These are phyloP conservation scores for Aspergillus fischeri DNA, from an alignment of 2,329 filamentous ascomycete genomes.

Conservation along the genomic window DNA sequence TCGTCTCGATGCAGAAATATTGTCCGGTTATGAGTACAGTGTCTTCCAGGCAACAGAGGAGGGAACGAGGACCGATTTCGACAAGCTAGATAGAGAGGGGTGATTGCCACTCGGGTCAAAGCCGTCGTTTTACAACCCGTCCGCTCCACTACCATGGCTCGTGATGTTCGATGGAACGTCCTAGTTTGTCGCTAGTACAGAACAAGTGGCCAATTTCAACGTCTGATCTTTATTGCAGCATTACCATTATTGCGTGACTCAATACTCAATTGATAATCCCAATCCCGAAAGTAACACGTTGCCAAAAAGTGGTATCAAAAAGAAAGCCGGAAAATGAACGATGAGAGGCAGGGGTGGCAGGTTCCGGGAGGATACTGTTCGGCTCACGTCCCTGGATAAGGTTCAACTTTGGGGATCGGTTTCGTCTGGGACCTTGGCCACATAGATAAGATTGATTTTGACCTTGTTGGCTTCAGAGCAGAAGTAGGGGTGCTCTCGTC, in stretches of 20 bases:
- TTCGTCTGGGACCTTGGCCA: constrained; percentile 24
- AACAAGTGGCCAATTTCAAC: constrained; percentile 10
- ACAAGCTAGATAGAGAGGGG: not conserved
- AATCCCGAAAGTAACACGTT: not conserved
- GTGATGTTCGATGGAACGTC: constrained; percentile 2
- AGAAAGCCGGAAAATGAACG: not conserved
- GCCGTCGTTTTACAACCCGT: not conserved
- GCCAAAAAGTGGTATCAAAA: constrained; percentile 3
- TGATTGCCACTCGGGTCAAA: not conserved
- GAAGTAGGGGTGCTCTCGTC: constrained; percentile 1
- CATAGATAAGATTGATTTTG: constrained; percentile 28
- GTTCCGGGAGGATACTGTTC: constrained; percentile 1
- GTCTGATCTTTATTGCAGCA: not conserved
- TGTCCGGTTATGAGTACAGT: no score
- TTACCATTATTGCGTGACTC: not conserved
- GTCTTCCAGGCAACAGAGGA: not conserved
- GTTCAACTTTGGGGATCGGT: constrained; percentile 22
- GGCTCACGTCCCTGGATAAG: constrained; percentile 36
- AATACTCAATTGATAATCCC: not conserved
- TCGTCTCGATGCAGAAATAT: not conserved
- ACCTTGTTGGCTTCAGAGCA: constrained; percentile 22
- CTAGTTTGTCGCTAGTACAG: constrained; percentile 1
- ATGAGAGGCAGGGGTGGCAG: not conserved
- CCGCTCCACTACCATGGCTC: constrained; percentile 12
- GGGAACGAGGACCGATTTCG: not conserved